Base-by-base conservation (phyloP, 805 yeast species). In the Metschnikowia colocasiae region DNA sequence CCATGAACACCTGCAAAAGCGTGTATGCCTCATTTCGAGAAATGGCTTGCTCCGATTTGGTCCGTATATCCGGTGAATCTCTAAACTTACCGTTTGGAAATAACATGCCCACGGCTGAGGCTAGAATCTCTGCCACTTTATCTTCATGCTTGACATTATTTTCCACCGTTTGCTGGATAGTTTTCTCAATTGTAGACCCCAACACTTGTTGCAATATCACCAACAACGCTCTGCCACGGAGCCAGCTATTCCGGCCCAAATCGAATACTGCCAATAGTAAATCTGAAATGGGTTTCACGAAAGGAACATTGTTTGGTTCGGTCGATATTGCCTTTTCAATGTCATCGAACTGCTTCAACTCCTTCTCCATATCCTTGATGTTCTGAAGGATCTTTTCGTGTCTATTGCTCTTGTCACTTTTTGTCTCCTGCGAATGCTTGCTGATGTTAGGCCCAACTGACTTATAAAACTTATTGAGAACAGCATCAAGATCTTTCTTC, bases 111-210 rank as follows among this genome's bases (percentile, higher is more conserved):
- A 64, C 63, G n/a, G 63, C 40, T 39, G 51, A 23, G 1, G 48
- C 48, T 2, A 69, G 34, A 3, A 64, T 27, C 9, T 73, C 76
- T n/a, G 73, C 63, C 0, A 85, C 59, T 26, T 69, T 72, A 8
- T 68, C 74, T 39, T 78, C 81, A 8, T 71, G 69, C 32, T 70
- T 51, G 5, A 69, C 18, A 30, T 59, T 61, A 19, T 56, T 57
- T 32, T 71, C 68, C 27, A 79, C 62, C 48, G 68, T 68, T 25
- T 75, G 73, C 34, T 82, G 67, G 4, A 81, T 74, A 45, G 78
- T 79, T 59, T 81, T 83, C 59, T 91, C 97, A 43, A 91, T 83
- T 0, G 97, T 85, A 2, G 92, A 86, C 0, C 97, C 97, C 32
- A 91, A 73, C 1, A 91, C 64, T 61, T 89, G 96, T 62, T 90